Evolutionary conservation across 345 rosid species (phyloP).

Genomic region (Gossypium longicalyx): DNA sequence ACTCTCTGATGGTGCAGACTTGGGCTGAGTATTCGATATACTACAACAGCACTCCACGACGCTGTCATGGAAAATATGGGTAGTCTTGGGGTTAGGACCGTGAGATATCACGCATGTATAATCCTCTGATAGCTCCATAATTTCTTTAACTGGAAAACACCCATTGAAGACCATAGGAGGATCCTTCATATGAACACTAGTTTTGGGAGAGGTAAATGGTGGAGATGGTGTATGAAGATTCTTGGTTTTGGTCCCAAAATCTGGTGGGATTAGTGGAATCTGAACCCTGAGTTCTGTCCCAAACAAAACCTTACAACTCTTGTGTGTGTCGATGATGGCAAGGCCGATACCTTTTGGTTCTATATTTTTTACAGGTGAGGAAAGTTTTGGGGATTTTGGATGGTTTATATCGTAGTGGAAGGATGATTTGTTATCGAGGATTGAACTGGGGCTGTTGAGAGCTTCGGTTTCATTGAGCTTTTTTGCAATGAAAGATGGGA

Average conservation of each 20-base stretch:
- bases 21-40: constrained; percentile 16
- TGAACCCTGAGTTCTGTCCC: constrained; percentile 49
- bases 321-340: constrained; percentile 38
- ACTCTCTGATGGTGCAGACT: constrained; percentile 7
- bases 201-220: constrained; percentile 21
- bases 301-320: constrained; percentile 37
- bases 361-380: constrained; percentile 21
- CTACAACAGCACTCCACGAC: constrained; percentile 40
- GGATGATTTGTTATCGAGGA: constrained; percentile 45
- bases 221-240: constrained; percentile 19
- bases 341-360: constrained; percentile 51
- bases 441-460: constrained; percentile 53
- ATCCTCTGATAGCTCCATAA: constrained; percentile 70
- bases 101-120: constrained; percentile 72
- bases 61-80: constrained; percentile 73
- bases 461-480: constrained; percentile 42
- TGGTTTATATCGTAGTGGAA: constrained; percentile 23
- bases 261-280: constrained; percentile 37
- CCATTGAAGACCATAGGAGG: constrained; percentile 27
- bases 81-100: constrained; percentile 74
- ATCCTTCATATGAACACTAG: constrained; percentile 24
- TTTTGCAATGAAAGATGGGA: constrained; percentile 35
- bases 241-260: constrained; percentile 51
- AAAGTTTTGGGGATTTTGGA: constrained; percentile 30
- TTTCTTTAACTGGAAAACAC: constrained; percentile 38